Conservation (phyloP, 495 filamentous ascomycete species). For the Talaromyces adpressus region DNA sequence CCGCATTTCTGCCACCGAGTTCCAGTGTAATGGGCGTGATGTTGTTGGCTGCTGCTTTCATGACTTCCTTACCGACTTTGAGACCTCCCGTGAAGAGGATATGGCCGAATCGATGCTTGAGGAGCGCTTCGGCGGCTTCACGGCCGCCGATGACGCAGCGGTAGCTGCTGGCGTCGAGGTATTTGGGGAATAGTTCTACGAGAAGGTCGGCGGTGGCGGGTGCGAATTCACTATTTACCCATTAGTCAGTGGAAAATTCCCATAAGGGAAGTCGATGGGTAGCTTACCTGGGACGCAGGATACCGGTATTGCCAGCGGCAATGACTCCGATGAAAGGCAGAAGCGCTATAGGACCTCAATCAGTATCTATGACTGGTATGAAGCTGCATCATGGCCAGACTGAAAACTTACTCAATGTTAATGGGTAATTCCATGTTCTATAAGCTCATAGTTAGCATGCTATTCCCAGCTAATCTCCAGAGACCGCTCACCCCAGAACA, state of each 20-base stretch:
- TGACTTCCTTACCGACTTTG: conserved; percentile 67
- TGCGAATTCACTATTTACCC: conserved; percentile 46
- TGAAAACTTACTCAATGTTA: conserved; percentile 44
- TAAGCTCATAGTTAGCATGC: not conserved
- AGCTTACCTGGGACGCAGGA: conserved; percentile 59
- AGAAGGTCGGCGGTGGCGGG: conserved; percentile 62
- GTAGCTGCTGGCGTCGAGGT: conserved; percentile 61
- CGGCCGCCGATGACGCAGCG: conserved; percentile 67
- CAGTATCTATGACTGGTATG: not conserved
- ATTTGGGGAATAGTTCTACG: conserved; percentile 61
- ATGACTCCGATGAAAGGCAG: conserved; percentile 78
- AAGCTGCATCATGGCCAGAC: not conserved
- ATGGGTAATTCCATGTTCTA: conserved; percentile 73
- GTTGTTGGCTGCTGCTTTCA: conserved; percentile 81
- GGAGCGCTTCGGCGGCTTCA: conserved; percentile 64
- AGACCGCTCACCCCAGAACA: conserved; percentile 55
- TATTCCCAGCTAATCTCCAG: not conserved
- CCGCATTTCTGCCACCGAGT: conserved; percentile 78
- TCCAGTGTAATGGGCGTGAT: conserved; percentile 79
- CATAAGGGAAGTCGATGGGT: conserved; percentile 26
- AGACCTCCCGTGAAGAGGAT: conserved; percentile 82
- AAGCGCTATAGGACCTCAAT: conserved; percentile 26
- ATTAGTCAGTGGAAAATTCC: not conserved
- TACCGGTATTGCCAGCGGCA: conserved; percentile 70
- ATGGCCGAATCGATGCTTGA: conserved; percentile 84